Evolutionary conservation across 108 stramenopile species (phyloP).

Genomic region (Mayamaea pseudoterrestris): DNA sequence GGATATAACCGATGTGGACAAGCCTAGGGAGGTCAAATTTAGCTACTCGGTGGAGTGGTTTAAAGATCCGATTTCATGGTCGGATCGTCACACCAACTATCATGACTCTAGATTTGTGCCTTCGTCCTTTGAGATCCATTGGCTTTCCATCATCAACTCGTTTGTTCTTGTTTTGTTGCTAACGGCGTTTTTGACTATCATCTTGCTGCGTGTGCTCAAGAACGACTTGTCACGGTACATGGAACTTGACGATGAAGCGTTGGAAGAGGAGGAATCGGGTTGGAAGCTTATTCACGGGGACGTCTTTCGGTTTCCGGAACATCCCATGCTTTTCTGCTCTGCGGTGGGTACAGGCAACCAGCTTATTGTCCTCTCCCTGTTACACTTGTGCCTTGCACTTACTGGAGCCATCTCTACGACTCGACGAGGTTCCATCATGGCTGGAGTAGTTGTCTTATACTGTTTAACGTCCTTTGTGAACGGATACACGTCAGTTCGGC

Average conservation of each 20-base stretch:
- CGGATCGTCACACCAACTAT: constrained; percentile 80
- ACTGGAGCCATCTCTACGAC: constrained; percentile 80
- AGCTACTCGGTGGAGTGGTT: constrained; percentile 90
- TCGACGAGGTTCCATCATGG: constrained; percentile 87
- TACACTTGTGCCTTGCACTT: constrained; percentile 79
- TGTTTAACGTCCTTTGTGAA: constrained; percentile 81
- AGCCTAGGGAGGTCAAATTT: constrained; percentile 69
- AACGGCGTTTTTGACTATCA: constrained; percentile 92
- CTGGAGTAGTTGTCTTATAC: constrained; percentile 85
- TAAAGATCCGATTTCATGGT: constrained; percentile 77
- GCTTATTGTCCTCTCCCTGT: constrained; percentile 67
- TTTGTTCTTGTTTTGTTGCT: constrained; percentile 93
- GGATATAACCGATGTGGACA: constrained; percentile 79
- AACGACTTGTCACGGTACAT: constrained; percentile 96
- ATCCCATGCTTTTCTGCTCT: constrained; percentile 71
- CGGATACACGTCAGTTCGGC: constrained; percentile 71
- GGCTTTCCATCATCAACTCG: constrained; percentile 97
- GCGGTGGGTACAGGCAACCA: constrained; percentile 87
- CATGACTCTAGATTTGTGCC: constrained; percentile 61
- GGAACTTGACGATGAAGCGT: constrained; percentile 85
- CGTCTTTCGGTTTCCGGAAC: constrained; percentile 90
- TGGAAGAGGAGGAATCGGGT: constrained; percentile 95
- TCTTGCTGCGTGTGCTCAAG: constrained; percentile 90
- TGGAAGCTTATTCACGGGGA: constrained; percentile 99
- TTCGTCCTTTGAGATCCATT: constrained; percentile 86